phyloP scores from a whole-genome alignment of 2,329 filamentous ascomycete genomes.

The Lecanicillium sp. region DNA sequence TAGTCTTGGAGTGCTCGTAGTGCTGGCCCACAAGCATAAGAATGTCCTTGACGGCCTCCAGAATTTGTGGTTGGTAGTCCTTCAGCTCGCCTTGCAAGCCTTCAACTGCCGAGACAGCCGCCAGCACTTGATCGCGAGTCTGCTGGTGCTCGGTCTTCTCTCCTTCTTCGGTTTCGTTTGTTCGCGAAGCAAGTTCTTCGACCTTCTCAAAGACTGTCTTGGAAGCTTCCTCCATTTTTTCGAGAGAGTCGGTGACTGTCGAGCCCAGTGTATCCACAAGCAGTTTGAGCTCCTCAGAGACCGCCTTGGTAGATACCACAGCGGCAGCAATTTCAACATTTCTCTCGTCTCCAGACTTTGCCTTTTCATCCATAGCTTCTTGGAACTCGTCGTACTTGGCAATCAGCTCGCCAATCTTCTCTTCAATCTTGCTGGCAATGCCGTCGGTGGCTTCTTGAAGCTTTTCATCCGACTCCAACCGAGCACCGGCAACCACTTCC shows the following conservation, averaged over 20 bases:
- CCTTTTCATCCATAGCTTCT: slow-evolving; percentile 62
- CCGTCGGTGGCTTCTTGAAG: slow-evolving; percentile 50
- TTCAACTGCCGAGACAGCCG: slow-evolving; percentile 65
- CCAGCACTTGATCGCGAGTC: slow-evolving; percentile 73
- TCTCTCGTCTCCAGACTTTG: slow-evolving; percentile 65
- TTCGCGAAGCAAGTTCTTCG: slow-evolving; percentile 66
- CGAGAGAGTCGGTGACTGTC: slow-evolving; percentile 71
- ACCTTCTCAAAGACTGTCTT: slow-evolving; percentile 79
- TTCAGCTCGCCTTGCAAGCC: slow-evolving; percentile 70
- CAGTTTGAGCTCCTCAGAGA: slow-evolving; percentile 80
- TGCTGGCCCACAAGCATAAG: slow-evolving; percentile 75
- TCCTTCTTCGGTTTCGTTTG: slow-evolving; percentile 68
- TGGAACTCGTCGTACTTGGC: slow-evolving; percentile 86
- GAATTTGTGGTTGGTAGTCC: slow-evolving; percentile 82
- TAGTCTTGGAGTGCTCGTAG: slow-evolving; percentile 76
- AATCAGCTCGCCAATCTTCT: slow-evolving; percentile 68
- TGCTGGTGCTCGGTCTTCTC: slow-evolving; percentile 73
- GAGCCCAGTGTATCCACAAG: slow-evolving; percentile 79
- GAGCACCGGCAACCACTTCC: slow-evolving; percentile 68
- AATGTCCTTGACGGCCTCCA: slow-evolving; percentile 82
- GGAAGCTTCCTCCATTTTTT: slow-evolving; percentile 81
- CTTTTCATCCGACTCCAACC: slow-evolving; percentile 78
- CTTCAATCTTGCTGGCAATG: slow-evolving; percentile 50
- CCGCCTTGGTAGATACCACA: slow-evolving; percentile 64
- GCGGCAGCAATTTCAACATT: slow-evolving; percentile 66